Evolutionary conservation across 2,329 filamentous ascomycete genomes (phyloP), one percentile per base, ranked within the genome.

Genomic region (Clarireedia homoeocarpa): DNA sequence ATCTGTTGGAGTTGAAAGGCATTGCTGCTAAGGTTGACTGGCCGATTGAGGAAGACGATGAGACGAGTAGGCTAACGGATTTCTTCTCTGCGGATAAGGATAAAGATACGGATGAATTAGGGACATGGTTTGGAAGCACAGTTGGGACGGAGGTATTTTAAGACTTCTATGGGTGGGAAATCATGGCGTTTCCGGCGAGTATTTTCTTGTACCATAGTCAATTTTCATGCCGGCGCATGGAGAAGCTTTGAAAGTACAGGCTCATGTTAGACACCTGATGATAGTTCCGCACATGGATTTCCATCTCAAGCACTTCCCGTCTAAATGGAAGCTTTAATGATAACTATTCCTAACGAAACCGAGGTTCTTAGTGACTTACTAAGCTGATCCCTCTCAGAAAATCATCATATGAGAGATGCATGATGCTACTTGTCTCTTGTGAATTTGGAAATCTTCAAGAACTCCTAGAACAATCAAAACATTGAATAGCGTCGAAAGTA

Each of bases 21-120:
- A 76, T 75, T 24, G 82, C 81, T 4, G 78, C 87, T 53, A 85
- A 80, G 68, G 86, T 95, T 0, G 90, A 95, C 47, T 97, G 92
- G 92, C 89, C 91, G 0, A 77, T 74, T 12, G 83, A 85, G 5
- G 86, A 91, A 20, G 85, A 89, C 36, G 82, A 80, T 4, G 83
- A 86, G 53, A 81, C 82, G 26, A 81, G 77, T 61, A 82, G 83
- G 55, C 70, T 96, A 67, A 92, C 88, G 1, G 85, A 92, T 61
- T 96, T 88, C 70, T 89, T 95, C 23, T 67, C 42, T 53, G 60
- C 65, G 20, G 61, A 58, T 68, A 65, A 63, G 46, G 62, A 66
- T 68, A 64, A 62, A 44, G 62, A 68, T 56, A 63, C 71, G 61
- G 71, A 73, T 69, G 89, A 95, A 71, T 71, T 96, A 55, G 83